Conservation (phyloP, 495 filamentous ascomycete genomes). For the Podospora sp. region DNA sequence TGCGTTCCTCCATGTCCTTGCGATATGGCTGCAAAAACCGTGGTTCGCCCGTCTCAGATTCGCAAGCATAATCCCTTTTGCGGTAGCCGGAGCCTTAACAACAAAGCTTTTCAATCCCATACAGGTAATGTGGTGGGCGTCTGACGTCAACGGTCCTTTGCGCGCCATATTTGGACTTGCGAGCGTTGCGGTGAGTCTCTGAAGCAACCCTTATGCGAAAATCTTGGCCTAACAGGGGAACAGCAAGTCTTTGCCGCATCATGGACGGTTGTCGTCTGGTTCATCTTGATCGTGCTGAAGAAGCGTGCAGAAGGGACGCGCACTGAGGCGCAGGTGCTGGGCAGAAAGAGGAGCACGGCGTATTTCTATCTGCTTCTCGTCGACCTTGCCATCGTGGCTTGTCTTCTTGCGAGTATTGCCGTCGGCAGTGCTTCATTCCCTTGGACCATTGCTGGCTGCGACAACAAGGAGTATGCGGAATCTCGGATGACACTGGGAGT, state of each 20-base stretch:
- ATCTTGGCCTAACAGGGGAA: not conserved
- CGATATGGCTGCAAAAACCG: not conserved
- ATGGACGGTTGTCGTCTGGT: not conserved
- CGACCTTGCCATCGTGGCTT: slow-evolving; percentile 1
- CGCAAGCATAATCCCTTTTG: not conserved
- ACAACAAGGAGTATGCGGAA: not conserved
- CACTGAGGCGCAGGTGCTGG: not conserved
- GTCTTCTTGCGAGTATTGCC: not conserved
- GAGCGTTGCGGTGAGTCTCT: not conserved
- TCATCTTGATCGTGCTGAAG: not conserved
- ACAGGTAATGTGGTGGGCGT: not conserved
- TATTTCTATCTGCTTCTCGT: slow-evolving; percentile 7
- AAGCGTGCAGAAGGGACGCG: not conserved
- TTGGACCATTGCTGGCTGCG: not conserved
- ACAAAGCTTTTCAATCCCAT: slow-evolving; percentile 5
- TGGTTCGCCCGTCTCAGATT: slow-evolving; percentile 1
- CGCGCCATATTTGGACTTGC: not conserved
- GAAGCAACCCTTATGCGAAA: too few relatives aligned
- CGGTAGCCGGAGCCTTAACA: not conserved
- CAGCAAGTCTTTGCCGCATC: not conserved
- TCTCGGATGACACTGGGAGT: not conserved
- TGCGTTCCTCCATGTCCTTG: not conserved
- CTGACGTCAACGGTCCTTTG: not conserved
- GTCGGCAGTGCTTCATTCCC: not conserved
- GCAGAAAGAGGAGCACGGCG: not conserved